Base-by-base conservation (phyloP, 805 yeast genomes). In the Candida nonsorbophila region DNA sequence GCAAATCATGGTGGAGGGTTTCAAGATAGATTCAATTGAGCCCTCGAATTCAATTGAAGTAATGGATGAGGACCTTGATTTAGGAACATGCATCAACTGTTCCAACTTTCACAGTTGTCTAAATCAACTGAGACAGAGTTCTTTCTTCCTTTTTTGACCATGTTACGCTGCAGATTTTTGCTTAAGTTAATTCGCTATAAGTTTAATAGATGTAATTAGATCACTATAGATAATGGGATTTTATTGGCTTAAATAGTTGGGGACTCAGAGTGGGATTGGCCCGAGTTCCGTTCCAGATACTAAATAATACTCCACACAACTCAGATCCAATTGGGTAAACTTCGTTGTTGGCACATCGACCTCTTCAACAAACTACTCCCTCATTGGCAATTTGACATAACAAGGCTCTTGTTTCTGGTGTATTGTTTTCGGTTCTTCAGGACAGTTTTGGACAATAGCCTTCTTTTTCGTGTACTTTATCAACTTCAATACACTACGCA, bases 321-420 rank as follows among this genome's bases (percentile, higher is more conserved):
- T n/a, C n/a, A n/a, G n/a, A n/a, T n/a, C n/a, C n/a, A n/a, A n/a
- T n/a, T n/a, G n/a, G n/a, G n/a, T n/a, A n/a, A n/a, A n/a, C n/a
- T n/a, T n/a, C n/a, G n/a, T n/a, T n/a, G n/a, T n/a, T n/a, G n/a
- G n/a, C n/a, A n/a, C n/a, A n/a, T n/a, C n/a, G n/a, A n/a, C n/a
- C n/a, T 55, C 28, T 53, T 55, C 30, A 55, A 40, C 21, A 55
- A 44, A 6, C 55, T 60, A 20, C 52, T 40, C 4, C 55, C 28
- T 75, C 77, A n/a, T 49, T 58, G 14, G 74, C 74, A 14, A 69
- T 30, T 35, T 62, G 50, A 42, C 74, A 58, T 26, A 73, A 45
- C 4, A 62, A 35, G 0, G 47, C 61, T 10, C 63, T 22, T 3
- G 78, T 66, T 45, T 71, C 72, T 14, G 64, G 59, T 2, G 72